Conservation (phyloP, 768 basidiomycete species). For the Amanita pseudoporphyria region DNA sequence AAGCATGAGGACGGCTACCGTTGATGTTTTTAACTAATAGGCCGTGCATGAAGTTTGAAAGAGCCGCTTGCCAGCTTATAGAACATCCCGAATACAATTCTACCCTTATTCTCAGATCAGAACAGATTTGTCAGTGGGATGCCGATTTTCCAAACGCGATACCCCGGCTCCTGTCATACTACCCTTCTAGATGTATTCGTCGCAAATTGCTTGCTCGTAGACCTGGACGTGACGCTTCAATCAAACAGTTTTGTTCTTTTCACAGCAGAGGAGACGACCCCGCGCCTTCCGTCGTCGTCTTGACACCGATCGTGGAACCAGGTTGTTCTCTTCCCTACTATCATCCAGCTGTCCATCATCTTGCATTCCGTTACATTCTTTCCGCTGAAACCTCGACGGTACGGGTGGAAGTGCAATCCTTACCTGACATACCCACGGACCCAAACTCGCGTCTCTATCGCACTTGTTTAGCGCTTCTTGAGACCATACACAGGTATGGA, state of each 20-base stretch:
- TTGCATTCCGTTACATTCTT: conserved; percentile 71
- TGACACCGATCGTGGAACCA: conserved; percentile 45
- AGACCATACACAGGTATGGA: conserved; percentile 81
- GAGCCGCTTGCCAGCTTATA: conserved; percentile 60
- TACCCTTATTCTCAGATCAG: conserved; percentile 80
- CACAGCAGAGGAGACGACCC: conserved; percentile 25
- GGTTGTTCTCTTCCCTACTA: conserved; percentile 70
- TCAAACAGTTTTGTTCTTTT: conserved; percentile 78
- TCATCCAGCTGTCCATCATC: conserved; percentile 71
- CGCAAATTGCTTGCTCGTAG: conserved; percentile 68
- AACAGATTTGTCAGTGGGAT: conserved; percentile 31
- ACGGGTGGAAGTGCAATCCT: conserved; percentile 50
- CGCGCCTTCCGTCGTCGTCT: conserved; percentile 28
- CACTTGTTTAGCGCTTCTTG: conserved; percentile 72
- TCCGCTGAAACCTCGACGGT: conserved; percentile 21
- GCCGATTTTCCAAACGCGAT: conserved; percentile 19
- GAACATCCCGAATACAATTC: conserved; percentile 93
- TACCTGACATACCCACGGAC: conserved; percentile 39
- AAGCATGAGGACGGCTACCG: background rate
- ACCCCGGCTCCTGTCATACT: conserved; percentile 27
- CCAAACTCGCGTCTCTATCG: conserved; percentile 62
- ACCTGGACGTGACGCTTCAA: conserved; percentile 60
- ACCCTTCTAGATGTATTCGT: conserved; percentile 43
- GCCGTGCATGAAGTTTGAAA: conserved; percentile 48
- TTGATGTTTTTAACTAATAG: background rate